A percentile compares a stretch with the other conserved stretches of the same genome.
phyloP scores from a whole-genome alignment of 2,329 filamentous ascomycete genomes.

The Sporothrix mexicana region DNA sequence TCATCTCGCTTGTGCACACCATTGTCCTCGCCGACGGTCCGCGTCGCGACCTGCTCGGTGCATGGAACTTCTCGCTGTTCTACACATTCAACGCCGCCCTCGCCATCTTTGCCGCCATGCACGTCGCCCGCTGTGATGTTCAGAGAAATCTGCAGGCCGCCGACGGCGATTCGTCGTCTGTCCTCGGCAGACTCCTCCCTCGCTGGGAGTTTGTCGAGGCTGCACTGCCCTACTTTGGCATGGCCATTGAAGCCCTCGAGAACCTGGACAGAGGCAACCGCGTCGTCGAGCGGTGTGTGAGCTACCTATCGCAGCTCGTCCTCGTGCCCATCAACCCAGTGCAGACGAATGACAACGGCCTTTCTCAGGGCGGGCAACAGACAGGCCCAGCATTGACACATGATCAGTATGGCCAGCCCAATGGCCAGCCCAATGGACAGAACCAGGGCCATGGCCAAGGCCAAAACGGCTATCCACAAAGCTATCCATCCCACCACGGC shows the following conservation, averaged over 20 bases:
- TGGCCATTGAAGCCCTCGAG: conserved; percentile 33
- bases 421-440: background rate
- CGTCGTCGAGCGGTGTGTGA: conserved; percentile 31
- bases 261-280: conserved; percentile 30
- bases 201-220: conserved; percentile 26
- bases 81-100: conserved; percentile 32
- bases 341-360: background rate
- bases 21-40: conserved; percentile 21
- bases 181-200: background rate
- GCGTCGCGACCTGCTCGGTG: conserved; percentile 25
- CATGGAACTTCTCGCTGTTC: conserved; percentile 31
- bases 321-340: conserved; percentile 23
- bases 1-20: conserved; percentile 29
- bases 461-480: background rate
- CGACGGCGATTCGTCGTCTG: background rate
- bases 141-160: background rate
- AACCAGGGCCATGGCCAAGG: background rate
- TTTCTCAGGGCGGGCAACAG: background rate
- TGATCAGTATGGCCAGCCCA: background rate
- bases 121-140: conserved; percentile 7
- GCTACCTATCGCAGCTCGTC: conserved; percentile 31
- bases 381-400: background rate
- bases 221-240: conserved; percentile 29
- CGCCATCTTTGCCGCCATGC: conserved; percentile 31
- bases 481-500: conserved; percentile 3